phyloP scores from a whole-genome alignment of 164 flowering plant genomes.

The Chimonanthus salicifolius region DNA sequence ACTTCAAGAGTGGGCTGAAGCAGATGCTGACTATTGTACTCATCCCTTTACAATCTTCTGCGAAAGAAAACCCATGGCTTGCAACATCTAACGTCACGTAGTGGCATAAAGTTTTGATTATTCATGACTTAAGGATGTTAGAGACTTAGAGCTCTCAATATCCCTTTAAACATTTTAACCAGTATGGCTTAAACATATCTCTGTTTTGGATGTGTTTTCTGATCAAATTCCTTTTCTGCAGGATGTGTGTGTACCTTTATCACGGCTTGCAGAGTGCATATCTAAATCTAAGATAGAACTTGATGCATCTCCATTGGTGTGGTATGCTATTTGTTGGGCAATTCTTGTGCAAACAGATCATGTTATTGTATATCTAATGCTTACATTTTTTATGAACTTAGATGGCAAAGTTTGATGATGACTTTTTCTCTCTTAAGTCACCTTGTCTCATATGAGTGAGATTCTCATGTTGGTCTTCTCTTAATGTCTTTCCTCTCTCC shows the following conservation, averaged over 20 bases:
- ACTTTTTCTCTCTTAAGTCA: neutral
- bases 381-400: neutral
- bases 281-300: constrained; percentile 69
- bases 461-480: neutral
- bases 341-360: neutral
- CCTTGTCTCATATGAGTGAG: neutral
- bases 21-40: no score
- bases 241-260: constrained; percentile 98
- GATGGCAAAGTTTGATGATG: neutral
- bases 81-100: no score
- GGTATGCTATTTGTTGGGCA: constrained; percentile 35
- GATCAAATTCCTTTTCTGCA: constrained; percentile 19
- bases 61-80: no score
- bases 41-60: no score
- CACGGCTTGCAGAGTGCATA: constrained; percentile 78
- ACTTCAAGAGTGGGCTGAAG: no score
- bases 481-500: constrained; percentile 16
- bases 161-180: no score
- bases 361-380: neutral
- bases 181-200: neutral
- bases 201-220: neutral
- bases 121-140: no score
- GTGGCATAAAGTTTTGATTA: no score
- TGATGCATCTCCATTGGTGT: constrained; percentile 72
- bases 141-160: no score